A percentile compares a stretch with the other conserved stretches of the same genome.
Evolutionary conservation across 352 stramenopile species (phyloP).

Genomic region (Halophytophthora batemanensis): DNA sequence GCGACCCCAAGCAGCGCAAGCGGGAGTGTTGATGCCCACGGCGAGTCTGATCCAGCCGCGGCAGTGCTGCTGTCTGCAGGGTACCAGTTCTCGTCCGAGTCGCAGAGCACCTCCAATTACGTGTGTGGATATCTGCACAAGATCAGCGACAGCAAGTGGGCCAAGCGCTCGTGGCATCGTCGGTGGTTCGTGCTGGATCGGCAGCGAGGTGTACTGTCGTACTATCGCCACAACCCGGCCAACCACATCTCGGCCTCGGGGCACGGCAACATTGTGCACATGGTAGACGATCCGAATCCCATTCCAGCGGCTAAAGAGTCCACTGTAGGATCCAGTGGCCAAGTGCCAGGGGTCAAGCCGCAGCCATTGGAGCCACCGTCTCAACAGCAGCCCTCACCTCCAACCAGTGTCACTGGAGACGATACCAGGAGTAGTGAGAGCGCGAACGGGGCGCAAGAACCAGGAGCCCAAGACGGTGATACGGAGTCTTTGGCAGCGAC

Average conservation of each 20-base stretch:
- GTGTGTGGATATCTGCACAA: constrained; percentile 85
- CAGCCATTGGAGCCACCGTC: constrained; percentile 11
- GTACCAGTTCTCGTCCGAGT: constrained; percentile 74
- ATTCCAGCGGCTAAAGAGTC: constrained; percentile 16
- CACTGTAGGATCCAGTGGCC: constrained; percentile 1
- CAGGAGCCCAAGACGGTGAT: constrained; percentile 22
- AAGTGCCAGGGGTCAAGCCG: constrained; percentile 14
- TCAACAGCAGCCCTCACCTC: neutral
- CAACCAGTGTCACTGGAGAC: constrained; percentile 5
- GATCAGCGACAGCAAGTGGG: constrained; percentile 84
- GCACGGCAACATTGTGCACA: constrained; percentile 72
- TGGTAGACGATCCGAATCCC: constrained; percentile 37
- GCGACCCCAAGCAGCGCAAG: constrained; percentile 12
- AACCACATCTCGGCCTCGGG: constrained; percentile 59
- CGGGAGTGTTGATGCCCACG: constrained; percentile 6
- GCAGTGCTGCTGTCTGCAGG: constrained; percentile 40
- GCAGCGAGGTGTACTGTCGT: constrained; percentile 69
- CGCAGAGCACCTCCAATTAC: constrained; percentile 75
- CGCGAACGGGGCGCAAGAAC: constrained; percentile 2
- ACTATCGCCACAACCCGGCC: constrained; percentile 79
- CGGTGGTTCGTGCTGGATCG: constrained; percentile 84
- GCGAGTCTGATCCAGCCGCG: constrained; percentile 26
- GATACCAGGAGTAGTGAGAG: constrained; percentile 10
- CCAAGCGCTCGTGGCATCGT: constrained; percentile 78
- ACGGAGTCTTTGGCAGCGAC: constrained; percentile 5